phyloP scores from a whole-genome alignment of 768 basidiomycete genomes.

The Trametes sanguinea region DNA sequence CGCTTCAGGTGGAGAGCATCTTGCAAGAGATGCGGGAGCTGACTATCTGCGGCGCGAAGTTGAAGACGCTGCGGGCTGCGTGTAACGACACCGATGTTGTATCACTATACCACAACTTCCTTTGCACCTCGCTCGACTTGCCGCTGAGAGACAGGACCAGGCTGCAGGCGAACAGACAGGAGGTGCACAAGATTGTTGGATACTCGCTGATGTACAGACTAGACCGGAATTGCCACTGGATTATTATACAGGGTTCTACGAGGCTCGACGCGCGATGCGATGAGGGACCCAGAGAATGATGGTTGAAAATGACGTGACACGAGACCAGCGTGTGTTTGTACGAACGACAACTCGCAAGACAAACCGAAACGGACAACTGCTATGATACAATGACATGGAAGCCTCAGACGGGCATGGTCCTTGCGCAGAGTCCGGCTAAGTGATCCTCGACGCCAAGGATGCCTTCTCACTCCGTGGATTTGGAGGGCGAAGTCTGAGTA shows the following conservation, averaged over 20 bases:
- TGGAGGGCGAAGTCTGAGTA: neutral
- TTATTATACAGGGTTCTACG: neutral
- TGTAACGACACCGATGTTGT: neutral
- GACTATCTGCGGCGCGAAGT: slow-evolving; percentile 81
- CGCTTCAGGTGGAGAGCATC: slow-evolving; percentile 84
- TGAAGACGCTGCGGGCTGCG: slow-evolving; percentile 12
- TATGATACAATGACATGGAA: too few species aligned
- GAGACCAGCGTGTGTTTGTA: too few species aligned
- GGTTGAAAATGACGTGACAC: neutral
- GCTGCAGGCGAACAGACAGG: neutral
- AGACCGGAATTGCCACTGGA: neutral
- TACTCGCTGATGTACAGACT: neutral
- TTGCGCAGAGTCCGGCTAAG: neutral
- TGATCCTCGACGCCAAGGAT: neutral
- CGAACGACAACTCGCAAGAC: neutral
- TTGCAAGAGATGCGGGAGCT: slow-evolving; percentile 96
- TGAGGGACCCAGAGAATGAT: neutral
- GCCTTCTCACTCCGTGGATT: neutral
- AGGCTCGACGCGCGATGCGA: neutral
- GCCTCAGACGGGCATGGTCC: neutral
- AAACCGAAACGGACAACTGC: neutral
- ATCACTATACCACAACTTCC: slow-evolving; percentile 10
- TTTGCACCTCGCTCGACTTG: neutral
- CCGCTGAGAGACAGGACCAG: neutral
- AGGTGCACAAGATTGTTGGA: neutral